Evolutionary conservation across 768 basidiomycete species (phyloP).

Genomic region (Lactifluus volemus): DNA sequence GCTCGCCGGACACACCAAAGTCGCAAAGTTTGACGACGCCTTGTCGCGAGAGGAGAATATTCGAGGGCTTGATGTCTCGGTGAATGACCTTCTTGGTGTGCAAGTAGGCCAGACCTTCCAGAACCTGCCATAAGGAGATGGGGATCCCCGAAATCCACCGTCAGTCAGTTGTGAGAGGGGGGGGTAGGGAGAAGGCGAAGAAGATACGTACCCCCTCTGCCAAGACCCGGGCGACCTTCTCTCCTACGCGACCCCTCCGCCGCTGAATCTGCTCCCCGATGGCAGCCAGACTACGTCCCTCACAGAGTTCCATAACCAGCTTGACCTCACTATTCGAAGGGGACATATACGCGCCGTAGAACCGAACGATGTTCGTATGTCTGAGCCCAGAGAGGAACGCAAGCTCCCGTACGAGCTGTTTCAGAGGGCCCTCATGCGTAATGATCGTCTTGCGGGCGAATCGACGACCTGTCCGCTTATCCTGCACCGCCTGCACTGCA

Average conservation of each 20-base stretch:
- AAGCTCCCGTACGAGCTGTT: constrained; percentile 82
- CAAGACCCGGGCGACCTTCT: constrained; percentile 74
- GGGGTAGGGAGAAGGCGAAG: not conserved
- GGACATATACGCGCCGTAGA: constrained; percentile 80
- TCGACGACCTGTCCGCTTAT: constrained; percentile 62
- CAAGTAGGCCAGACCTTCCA: constrained; percentile 81
- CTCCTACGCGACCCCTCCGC: constrained; percentile 61
- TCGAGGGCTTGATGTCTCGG: constrained; percentile 84
- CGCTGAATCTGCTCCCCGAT: constrained; percentile 72
- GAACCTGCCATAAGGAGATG: constrained; percentile 34
- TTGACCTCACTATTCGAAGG: constrained; percentile 80
- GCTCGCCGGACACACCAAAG: constrained; percentile 90
- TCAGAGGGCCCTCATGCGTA: constrained; percentile 73
- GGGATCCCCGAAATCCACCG: not conserved
- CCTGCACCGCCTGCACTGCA: constrained; percentile 80
- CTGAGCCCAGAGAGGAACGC: constrained; percentile 72
- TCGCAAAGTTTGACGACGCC: constrained; percentile 86
- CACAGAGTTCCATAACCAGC: constrained; percentile 80
- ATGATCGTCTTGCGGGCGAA: constrained; percentile 90
- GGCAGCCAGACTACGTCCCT: constrained; percentile 75
- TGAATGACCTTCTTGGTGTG: constrained; percentile 85
- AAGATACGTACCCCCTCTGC: constrained; percentile 65
- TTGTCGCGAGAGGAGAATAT: constrained; percentile 72
- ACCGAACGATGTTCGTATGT: constrained; percentile 75
- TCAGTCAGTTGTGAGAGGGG: not conserved